Evolutionary conservation across 352 stramenopile species (phyloP), one percentile per base, ranked within the genome.

Genomic region (Globisporangium abappressorium): DNA sequence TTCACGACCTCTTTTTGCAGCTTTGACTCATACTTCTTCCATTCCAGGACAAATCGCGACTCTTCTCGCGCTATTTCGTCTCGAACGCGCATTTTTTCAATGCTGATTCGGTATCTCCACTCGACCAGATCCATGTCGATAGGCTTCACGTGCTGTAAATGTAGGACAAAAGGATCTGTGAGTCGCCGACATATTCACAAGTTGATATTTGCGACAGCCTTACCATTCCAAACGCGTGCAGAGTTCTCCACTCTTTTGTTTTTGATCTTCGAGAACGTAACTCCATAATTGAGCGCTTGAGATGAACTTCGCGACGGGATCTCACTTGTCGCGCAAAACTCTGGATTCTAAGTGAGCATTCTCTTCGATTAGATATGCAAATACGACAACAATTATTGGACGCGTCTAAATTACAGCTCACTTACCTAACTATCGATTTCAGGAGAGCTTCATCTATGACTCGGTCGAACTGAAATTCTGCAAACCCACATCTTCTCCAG

Each of bases 1-100:
- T 73, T 75, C 15, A 81, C 47, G 0, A 85, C 75, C 33, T 85
- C 77, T 58, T 72, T 76, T 22, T 72, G 73, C 65, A 85, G 33
- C 62, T 70, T 71, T n/a, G 69, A 47, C 38, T 79, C 71, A 58
- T 85, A 85, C 22, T 69, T 70, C 11, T 38, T 55, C 77, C 75
- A 85, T 34, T 85, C 75, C 4, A 38, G 20, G 0, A 57, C 30
- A 58, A 79, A 73, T 0, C 74, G 69, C 11, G 57, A 11, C 2
- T 70, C 49, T 60, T 85, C 77, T 28, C 67, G 66, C 5, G 18
- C 14, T 2, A 77, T 55, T 54, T 85, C 77, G 8, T 34, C 63
- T 6, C 62, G 55, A 1, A 72, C 69, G 20, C 73, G 60, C 6
- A 12, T 28, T 56, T 64, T 65, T 36, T 84, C 77, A 28, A 82